phyloP scores from a whole-genome alignment of 768 basidiomycete species.

The Xerocomellus amylosporus region DNA sequence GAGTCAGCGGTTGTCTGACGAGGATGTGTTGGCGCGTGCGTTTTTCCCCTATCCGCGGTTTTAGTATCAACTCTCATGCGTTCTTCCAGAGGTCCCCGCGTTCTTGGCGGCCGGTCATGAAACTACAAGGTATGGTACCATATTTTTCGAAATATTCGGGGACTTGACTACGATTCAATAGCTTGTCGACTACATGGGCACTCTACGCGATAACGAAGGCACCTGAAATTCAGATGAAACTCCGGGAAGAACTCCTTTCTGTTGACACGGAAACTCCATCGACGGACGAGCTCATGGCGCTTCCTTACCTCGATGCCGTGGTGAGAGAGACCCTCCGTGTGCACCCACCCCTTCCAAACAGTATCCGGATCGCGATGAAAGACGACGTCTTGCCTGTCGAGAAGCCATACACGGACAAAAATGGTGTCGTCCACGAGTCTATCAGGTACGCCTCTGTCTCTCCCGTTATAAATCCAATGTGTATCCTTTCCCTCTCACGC shows the following conservation, averaged over 20 bases:
- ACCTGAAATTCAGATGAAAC: conserved; percentile 48
- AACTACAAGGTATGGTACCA: conserved; percentile 43
- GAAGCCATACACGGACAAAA: conserved; percentile 41
- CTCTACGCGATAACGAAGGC: conserved; percentile 52
- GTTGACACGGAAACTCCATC: conserved; percentile 54
- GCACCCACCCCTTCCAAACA: conserved; percentile 43
- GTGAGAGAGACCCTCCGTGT: conserved; percentile 22
- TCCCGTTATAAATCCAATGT: neutral
- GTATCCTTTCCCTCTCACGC: neutral
- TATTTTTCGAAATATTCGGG: no score
- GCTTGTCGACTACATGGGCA: conserved; percentile 52
- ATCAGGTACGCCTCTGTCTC: conserved; percentile 33
- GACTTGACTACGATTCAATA: neutral
- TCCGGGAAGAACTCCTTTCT: conserved; percentile 55
- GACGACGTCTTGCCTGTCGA: conserved; percentile 54
- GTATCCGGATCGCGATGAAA: conserved; percentile 43
- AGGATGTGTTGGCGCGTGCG: neutral
- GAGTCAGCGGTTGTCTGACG: conserved; percentile 21
- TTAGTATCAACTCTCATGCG: neutral
- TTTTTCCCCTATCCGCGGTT: neutral
- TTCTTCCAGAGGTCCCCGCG: conserved; percentile 51
- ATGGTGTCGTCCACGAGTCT: conserved; percentile 39
- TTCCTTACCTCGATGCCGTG: conserved; percentile 67
- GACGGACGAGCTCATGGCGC: conserved; percentile 64
- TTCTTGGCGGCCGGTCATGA: conserved; percentile 61